Percentiles rank a stretch among this genome's conserved stretches.
These are phyloP conservation scores for Cystobasidium slooffiae DNA, from an alignment of 1,284 basidiomycete species.

Conservation along the genomic window DNA sequence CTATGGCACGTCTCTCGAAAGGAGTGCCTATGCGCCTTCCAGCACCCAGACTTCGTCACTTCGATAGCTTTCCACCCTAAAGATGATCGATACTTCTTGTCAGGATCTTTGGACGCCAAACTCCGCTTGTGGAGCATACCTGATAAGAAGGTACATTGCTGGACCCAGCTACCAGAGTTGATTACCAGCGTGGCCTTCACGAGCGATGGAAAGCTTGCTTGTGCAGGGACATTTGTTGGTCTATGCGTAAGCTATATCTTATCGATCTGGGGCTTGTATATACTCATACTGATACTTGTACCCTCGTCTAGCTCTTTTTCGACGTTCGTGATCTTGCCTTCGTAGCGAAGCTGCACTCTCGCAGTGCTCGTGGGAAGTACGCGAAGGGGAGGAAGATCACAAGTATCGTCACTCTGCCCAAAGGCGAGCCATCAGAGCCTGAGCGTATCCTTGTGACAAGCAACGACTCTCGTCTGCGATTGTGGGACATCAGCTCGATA, in stretches of 20 bases:
- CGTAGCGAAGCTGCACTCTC: conserved; percentile 53
- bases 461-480: conserved; percentile 57
- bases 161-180: conserved; percentile 49
- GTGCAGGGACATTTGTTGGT: conserved; percentile 56
- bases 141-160: conserved; percentile 21
- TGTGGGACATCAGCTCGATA: conserved; percentile 55
- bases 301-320: conserved; percentile 51
- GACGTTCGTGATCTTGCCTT: conserved; percentile 54
- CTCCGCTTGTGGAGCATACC: conserved; percentile 56
- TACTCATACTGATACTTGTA: background rate
- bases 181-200: conserved; percentile 57
- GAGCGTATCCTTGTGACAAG: conserved; percentile 57
- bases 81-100: conserved; percentile 58
- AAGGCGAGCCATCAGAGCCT: conserved; percentile 43
- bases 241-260: conserved; percentile 45
- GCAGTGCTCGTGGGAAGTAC: conserved; percentile 55
- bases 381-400: conserved; percentile 57
- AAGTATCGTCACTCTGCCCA: conserved; percentile 52
- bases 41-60: conserved; percentile 57
- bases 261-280: background rate
- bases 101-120: conserved; percentile 57
- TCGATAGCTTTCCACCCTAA: conserved; percentile 54
- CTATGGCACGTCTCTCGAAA: conserved; percentile 57
- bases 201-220: conserved; percentile 53
- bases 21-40: conserved; percentile 57